These are phyloP conservation scores for Phytophthora meadii DNA, from an alignment of 352 stramenopile genomes.

Conservation along the genomic window DNA sequence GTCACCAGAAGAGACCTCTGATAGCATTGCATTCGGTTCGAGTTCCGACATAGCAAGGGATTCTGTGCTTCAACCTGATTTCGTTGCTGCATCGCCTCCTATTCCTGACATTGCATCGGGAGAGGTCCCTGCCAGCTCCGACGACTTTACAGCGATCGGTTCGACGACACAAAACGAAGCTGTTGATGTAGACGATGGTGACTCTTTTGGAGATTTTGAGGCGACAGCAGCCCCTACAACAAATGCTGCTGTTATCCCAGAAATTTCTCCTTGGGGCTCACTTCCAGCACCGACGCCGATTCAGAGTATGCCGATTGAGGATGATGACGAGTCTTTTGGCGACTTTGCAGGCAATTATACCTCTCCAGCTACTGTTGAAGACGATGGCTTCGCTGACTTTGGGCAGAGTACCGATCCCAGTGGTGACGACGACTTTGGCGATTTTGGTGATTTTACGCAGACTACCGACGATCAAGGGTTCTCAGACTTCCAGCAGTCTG, in stretches of 20 bases:
- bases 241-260: conserved; percentile 7
- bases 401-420: conserved; percentile 19
- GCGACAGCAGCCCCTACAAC: neutral
- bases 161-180: neutral
- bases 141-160: conserved; percentile 4
- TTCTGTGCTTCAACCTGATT: conserved; percentile 2
- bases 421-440: conserved; percentile 31
- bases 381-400: conserved; percentile 55
- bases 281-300: conserved; percentile 12
- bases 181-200: conserved; percentile 23
- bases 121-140: conserved; percentile 2
- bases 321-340: conserved; percentile 17
- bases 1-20: neutral
- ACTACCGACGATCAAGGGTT: conserved; percentile 20
- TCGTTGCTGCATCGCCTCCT: conserved; percentile 1
- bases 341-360: conserved; percentile 14
- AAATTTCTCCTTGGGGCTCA: conserved; percentile 19
- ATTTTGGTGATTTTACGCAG: conserved; percentile 52
- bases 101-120: neutral
- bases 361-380: conserved; percentile 8
- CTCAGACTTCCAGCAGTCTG: conserved; percentile 35
- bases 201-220: conserved; percentile 43
- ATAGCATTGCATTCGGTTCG: neutral
- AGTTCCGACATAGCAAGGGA: conserved; percentile 2
- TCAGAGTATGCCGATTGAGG: conserved; percentile 18